Percentiles rank a stretch among this genome's conserved stretches.
phyloP scores from a whole-genome alignment of 140 eudicot genomes.

The Cichorium intybus region DNA sequence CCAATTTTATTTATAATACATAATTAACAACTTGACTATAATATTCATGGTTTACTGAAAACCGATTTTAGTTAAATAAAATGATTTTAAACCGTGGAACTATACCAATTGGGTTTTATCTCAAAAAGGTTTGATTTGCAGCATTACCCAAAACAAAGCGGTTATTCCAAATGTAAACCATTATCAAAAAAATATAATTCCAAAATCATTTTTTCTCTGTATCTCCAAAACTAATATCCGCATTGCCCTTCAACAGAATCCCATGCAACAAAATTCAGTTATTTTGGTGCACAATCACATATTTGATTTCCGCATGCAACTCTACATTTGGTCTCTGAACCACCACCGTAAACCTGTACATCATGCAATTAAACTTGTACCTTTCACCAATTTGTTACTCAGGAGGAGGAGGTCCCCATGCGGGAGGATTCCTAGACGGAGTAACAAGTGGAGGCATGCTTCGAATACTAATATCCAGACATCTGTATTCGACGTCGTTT shows the following conservation, averaged over 20 bases:
- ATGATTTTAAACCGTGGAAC: no score
- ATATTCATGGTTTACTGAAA: no score
- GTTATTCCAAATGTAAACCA: conserved; percentile 7
- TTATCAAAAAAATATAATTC: conserved; percentile 2
- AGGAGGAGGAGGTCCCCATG: conserved; percentile 38
- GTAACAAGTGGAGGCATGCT: conserved; percentile 40
- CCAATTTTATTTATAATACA: no score
- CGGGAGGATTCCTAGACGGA: conserved; percentile 44
- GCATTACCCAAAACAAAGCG: neutral
- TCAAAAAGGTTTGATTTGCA: no score
- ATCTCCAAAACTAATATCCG: conserved; percentile 19
- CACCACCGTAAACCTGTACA: conserved; percentile 24
- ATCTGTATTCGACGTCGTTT: conserved; percentile 65
- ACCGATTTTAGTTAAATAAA: no score
- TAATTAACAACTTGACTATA: no score
- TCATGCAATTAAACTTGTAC: conserved; percentile 14
- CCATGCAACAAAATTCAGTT: conserved; percentile 12
- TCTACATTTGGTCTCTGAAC: neutral
- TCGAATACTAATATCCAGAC: conserved; percentile 45
- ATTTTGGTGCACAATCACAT: conserved; percentile 14
- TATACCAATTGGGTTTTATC: no score
- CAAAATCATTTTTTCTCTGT: neutral
- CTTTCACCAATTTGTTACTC: conserved; percentile 4
- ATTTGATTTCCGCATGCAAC: conserved; percentile 16
- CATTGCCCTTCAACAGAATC: conserved; percentile 15